These are phyloP conservation scores for Ramalina peruviana DNA, from an alignment of 495 filamentous ascomycete species.

Conservation along the genomic window DNA sequence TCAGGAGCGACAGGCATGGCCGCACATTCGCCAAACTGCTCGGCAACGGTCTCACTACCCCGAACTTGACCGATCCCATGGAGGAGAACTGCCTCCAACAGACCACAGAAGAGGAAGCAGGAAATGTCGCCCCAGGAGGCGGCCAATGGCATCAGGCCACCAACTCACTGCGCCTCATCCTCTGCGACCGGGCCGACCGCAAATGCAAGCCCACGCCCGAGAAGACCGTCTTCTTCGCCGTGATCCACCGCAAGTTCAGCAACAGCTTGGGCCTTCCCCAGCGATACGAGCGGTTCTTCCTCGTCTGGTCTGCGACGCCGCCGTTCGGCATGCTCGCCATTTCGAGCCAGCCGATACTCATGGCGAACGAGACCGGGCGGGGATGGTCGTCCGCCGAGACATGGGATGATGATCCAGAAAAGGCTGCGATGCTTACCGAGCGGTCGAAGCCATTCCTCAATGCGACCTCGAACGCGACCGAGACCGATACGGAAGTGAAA, in stretches of 20 bases:
- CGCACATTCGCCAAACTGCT: constrained; percentile 26
- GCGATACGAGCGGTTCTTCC: constrained; percentile 27
- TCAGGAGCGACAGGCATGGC: background rate
- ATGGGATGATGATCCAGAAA: constrained; percentile 20
- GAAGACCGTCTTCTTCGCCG: constrained; percentile 24
- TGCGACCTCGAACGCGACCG: constrained; percentile 4
- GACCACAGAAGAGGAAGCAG: constrained; percentile 5
- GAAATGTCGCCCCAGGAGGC: background rate
- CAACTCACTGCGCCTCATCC: constrained; percentile 24
- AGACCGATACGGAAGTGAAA: constrained; percentile 11
- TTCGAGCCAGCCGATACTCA: constrained; percentile 21
- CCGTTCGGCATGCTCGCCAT: constrained; percentile 25
- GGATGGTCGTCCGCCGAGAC: constrained; percentile 23
- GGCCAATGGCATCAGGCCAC: constrained; percentile 26
- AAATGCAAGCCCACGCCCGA: constrained; percentile 13
- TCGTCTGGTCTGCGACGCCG: constrained; percentile 21
- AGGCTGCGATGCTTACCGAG: constrained; percentile 3
- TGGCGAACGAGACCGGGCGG: constrained; percentile 25
- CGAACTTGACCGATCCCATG: constrained; percentile 22
- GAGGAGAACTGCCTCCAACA: constrained; percentile 21
- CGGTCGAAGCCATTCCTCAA: constrained; percentile 2
- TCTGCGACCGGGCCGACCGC: constrained; percentile 20
- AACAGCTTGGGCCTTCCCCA: constrained; percentile 21
- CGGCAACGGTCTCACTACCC: constrained; percentile 24
- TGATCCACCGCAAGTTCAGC: constrained; percentile 24